Percentiles rank a stretch among this genome's conserved stretches.
Evolutionary conservation across 148 eudicot species (phyloP).

Genomic region (Dysphania ambrosioides): DNA sequence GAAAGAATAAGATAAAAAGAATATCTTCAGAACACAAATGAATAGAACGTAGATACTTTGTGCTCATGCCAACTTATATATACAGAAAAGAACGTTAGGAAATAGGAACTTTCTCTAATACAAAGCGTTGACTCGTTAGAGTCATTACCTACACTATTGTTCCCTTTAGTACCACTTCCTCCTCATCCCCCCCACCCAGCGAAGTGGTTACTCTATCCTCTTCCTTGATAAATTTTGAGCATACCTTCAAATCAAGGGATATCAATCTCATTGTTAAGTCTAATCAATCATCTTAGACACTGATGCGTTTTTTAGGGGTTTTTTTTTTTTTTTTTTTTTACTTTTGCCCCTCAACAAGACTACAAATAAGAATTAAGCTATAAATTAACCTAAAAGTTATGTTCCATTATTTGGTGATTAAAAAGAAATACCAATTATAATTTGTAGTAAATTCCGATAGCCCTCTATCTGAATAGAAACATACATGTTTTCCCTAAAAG

Average conservation of each 20-base stretch:
- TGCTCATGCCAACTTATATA: slow-evolving; percentile 25
- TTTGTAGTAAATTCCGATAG: too few relatives aligned
- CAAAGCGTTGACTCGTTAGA: slow-evolving; percentile 34
- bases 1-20: background rate
- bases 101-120: slow-evolving; percentile 15
- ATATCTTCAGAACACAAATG: slow-evolving; percentile 2
- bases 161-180: slow-evolving; percentile 12
- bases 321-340: too few relatives aligned
- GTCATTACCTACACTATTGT: slow-evolving; percentile 22
- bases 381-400: too few relatives aligned
- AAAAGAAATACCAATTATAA: too few relatives aligned
- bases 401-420: too few relatives aligned
- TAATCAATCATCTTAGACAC: background rate
- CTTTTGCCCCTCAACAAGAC: too few relatives aligned
- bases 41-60: slow-evolving; percentile 21
- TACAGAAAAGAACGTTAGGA: slow-evolving; percentile 14
- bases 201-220: too few relatives aligned
- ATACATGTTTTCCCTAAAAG: too few relatives aligned
- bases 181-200: slow-evolving; percentile 16
- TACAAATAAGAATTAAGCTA: too few relatives aligned
- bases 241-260: slow-evolving; percentile 4
- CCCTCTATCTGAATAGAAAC: too few relatives aligned
- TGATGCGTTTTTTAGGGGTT: background rate
- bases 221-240: too few relatives aligned
- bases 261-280: slow-evolving; percentile 7